phyloP scores from a whole-genome alignment of 192 early-diverging fungal genomes.

The Coemansia sp. region DNA sequence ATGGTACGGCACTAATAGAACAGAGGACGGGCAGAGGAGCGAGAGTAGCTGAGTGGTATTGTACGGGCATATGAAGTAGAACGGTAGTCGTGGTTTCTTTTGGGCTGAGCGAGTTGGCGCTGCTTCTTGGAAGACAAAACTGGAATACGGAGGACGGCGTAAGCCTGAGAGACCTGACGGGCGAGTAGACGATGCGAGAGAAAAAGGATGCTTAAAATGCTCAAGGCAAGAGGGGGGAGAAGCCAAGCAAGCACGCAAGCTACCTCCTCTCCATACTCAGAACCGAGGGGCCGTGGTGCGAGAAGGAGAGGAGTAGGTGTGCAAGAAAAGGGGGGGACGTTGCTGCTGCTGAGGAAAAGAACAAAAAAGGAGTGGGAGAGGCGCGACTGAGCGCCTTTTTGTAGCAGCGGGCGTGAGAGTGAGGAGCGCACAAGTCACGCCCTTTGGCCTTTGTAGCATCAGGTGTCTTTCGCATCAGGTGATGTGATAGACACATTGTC shows the following conservation, averaged over 20 bases:
- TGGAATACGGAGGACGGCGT: neutral
- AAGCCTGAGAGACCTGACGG: constrained; percentile 2
- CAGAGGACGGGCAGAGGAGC: neutral
- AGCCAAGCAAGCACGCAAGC: neutral
- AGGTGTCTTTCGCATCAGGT: neutral
- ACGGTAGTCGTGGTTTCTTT: neutral
- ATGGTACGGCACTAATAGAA: neutral
- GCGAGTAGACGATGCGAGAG: neutral
- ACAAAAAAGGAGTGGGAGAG: neutral
- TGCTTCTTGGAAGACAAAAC: neutral
- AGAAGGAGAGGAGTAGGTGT: neutral
- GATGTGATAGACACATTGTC: neutral
- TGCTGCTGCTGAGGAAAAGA: neutral
- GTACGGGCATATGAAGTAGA: neutral
- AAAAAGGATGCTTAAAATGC: neutral
- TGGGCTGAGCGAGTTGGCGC: constrained; percentile 2
- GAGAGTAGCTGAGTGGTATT: neutral
- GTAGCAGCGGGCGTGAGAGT: constrained; percentile 1
- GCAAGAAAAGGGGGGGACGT: neutral
- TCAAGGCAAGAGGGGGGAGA: neutral
- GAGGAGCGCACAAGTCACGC: neutral
- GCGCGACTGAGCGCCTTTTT: neutral
- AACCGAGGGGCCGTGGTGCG: neutral
- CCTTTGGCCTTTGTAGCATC: neutral
- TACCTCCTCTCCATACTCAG: neutral